Evolutionary conservation across 768 basidiomycete species (phyloP).

Genomic region (Pleurotus platypus): DNA sequence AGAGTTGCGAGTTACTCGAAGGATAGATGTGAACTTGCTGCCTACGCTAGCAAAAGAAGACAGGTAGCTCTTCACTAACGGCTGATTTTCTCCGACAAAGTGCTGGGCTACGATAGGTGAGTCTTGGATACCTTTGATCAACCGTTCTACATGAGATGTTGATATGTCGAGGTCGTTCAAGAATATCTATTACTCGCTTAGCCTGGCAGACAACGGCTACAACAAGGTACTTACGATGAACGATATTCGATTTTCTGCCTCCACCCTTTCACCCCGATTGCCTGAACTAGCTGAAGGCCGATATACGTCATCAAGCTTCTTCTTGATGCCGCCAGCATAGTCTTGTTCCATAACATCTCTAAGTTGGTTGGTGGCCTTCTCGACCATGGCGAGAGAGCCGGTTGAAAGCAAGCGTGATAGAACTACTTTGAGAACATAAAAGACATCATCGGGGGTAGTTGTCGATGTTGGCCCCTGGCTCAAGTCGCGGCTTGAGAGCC

Average conservation of each 20-base stretch:
- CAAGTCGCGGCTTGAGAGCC: conserved; percentile 71
- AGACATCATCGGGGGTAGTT: conserved; percentile 89
- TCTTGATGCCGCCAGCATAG: conserved; percentile 75
- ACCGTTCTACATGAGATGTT: conserved; percentile 80
- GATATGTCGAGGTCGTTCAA: conserved; percentile 96
- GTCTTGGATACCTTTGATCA: conserved; percentile 61
- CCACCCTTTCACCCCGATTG: conserved; percentile 66
- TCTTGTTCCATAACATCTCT: conserved; percentile 79
- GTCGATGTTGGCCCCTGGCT: conserved; percentile 61
- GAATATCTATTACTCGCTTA: conserved; percentile 45
- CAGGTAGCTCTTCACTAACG: conserved; percentile 43
- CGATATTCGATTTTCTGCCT: conserved; percentile 71
- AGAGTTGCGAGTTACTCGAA: conserved; percentile 51
- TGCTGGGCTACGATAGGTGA: conserved; percentile 59
- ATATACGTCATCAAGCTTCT: conserved; percentile 88
- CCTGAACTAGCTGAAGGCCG: conserved; percentile 45
- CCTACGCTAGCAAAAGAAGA: conserved; percentile 50
- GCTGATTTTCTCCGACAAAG: conserved; percentile 59
- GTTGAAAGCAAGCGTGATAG: conserved; percentile 75
- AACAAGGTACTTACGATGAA: conserved; percentile 68
- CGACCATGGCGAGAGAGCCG: conserved; percentile 59
- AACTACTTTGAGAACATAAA: conserved; percentile 90
- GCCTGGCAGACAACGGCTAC: background rate
- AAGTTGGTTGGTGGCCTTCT: conserved; percentile 57
- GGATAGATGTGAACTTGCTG: conserved; percentile 63